A percentile compares a stretch with the other conserved stretches of the same genome.
Conservation (phyloP, 2,329 filamentous ascomycete species). For the Alternaria sp. region DNA sequence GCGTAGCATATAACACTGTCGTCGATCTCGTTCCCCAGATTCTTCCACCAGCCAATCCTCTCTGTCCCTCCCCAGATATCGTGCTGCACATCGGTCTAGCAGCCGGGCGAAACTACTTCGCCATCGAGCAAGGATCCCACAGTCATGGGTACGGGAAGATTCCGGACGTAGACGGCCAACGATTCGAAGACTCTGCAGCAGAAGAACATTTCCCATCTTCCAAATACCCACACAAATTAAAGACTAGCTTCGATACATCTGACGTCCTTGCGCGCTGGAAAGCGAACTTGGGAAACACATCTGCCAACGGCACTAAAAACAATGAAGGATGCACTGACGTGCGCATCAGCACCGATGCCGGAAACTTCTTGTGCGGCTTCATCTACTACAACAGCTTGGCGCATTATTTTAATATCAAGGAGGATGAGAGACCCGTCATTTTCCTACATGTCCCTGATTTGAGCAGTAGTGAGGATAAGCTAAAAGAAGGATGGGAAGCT, state of each 20-base stretch:
- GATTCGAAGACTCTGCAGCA: conserved; percentile 30
- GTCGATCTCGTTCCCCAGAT: conserved; percentile 36
- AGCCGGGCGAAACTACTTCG: conserved; percentile 45
- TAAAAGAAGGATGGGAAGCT: conserved; percentile 40
- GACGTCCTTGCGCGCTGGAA: conserved; percentile 48
- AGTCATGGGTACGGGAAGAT: conserved; percentile 41
- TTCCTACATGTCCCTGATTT: conserved; percentile 50
- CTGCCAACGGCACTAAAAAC: neutral
- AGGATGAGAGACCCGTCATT: conserved; percentile 39
- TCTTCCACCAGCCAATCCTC: conserved; percentile 32
- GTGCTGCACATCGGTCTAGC: conserved; percentile 52
- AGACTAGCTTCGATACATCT: conserved; percentile 41
- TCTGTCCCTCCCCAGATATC: conserved; percentile 37
- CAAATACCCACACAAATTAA: conserved; percentile 33
- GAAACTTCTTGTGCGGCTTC: conserved; percentile 50
- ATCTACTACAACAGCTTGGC: conserved; percentile 48
- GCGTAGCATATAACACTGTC: conserved; percentile 48
- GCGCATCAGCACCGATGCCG: conserved; percentile 40
- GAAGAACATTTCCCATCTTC: conserved; percentile 27
- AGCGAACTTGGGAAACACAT: conserved; percentile 19
- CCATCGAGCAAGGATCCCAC: conserved; percentile 45
- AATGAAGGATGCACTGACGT: conserved; percentile 31
- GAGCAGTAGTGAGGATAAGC: conserved; percentile 33
- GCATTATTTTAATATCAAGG: conserved; percentile 32
- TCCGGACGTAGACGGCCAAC: conserved; percentile 44